These are phyloP conservation scores for Stachybotrys elegans DNA, from an alignment of 2,329 filamentous ascomycete genomes.

Conservation along the genomic window DNA sequence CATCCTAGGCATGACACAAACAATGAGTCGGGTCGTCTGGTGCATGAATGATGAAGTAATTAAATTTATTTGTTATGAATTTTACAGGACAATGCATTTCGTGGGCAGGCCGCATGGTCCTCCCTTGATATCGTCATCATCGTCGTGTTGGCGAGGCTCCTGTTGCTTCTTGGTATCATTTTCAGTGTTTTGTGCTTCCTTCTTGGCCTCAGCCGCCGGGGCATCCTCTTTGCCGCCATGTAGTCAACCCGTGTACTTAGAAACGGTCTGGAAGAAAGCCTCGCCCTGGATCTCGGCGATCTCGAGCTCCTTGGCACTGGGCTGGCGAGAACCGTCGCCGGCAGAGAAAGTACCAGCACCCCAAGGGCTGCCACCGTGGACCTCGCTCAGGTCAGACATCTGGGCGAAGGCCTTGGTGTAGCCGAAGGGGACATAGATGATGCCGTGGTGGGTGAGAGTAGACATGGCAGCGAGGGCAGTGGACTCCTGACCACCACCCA, in stretches of 20 bases:
- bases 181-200: constrained; percentile 9
- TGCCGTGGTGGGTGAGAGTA: constrained; percentile 87
- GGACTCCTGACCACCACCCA: constrained; percentile 88
- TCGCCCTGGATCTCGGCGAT: constrained; percentile 80
- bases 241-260: constrained; percentile 74
- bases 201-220: constrained; percentile 18
- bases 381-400: constrained; percentile 67
- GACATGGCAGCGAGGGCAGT: constrained; percentile 78
- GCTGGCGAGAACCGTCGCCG: constrained; percentile 79
- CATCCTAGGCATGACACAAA: no score
- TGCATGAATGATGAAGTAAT: no score
- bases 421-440: constrained; percentile 93
- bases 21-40: no score
- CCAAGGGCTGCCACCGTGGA: constrained; percentile 86
- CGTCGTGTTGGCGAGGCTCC: constrained; percentile 18
- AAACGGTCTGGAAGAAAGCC: constrained; percentile 71
- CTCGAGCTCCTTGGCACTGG: constrained; percentile 67
- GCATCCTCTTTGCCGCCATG: constrained; percentile 47
- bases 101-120: constrained; percentile 73
- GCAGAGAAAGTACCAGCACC: constrained; percentile 86
- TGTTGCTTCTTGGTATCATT: constrained; percentile 11
- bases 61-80: no score
- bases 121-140: constrained; percentile 47
- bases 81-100: constrained; percentile 66
- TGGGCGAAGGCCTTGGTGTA: constrained; percentile 75